A percentile compares a stretch with the other conserved stretches of the same genome.
These are phyloP conservation scores for Viridothelium virens DNA, from an alignment of 495 filamentous ascomycete genomes.

Conservation along the genomic window DNA sequence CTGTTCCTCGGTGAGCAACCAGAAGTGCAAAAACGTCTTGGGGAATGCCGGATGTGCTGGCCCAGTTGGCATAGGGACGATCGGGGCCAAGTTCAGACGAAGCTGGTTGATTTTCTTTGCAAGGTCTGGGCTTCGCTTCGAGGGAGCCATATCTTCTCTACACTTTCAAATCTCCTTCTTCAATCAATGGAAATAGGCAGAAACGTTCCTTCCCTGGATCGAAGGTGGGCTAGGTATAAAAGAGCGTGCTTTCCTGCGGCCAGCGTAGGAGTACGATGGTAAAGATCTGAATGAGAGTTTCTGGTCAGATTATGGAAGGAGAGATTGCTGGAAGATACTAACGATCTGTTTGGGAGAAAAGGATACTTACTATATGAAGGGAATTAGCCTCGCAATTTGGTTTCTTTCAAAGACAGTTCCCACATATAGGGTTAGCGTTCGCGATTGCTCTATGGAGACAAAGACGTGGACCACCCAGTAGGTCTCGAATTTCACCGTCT, in stretches of 20 bases:
- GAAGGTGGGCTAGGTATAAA: background rate
- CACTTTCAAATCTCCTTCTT: background rate
- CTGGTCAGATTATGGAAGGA: background rate
- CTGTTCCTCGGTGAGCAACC: conserved; percentile 62
- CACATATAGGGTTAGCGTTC: background rate
- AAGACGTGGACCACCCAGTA: background rate
- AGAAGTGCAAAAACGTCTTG: conserved; percentile 56
- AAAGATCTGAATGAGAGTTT: conserved; percentile 3
- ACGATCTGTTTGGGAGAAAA: background rate
- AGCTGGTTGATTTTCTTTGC: conserved; percentile 29
- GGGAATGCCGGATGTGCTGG: conserved; percentile 60
- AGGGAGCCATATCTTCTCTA: conserved; percentile 18
- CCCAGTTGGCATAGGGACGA: conserved; percentile 48
- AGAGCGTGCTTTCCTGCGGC: conserved; percentile 12
- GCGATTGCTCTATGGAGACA: background rate
- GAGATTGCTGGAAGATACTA: background rate
- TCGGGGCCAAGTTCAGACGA: conserved; percentile 46
- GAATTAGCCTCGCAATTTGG: background rate
- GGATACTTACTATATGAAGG: background rate
- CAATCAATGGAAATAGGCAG: background rate
- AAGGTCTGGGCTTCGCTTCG: conserved; percentile 24
- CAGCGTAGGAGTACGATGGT: conserved; percentile 10
- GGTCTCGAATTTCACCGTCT: background rate
- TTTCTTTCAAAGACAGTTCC: background rate
- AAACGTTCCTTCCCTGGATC: background rate